Conservation (phyloP, 2,329 filamentous ascomycete genomes). For the Fusarium praegraminearum region DNA sequence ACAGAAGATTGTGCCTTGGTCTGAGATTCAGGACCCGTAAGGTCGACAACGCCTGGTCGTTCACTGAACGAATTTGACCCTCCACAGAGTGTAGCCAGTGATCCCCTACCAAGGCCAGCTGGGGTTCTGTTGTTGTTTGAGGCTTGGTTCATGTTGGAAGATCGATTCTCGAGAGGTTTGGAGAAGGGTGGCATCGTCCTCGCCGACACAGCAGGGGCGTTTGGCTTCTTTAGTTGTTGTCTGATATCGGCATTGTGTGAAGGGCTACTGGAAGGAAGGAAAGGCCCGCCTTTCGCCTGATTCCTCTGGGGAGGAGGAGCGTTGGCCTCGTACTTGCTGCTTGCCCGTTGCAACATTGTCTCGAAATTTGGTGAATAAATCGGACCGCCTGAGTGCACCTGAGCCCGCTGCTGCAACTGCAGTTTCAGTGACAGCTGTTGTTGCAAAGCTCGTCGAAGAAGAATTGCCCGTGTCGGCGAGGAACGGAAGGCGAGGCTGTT, state of each 20-base stretch:
- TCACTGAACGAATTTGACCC: constrained; percentile 62
- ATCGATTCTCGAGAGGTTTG: constrained; percentile 47
- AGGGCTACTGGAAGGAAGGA: constrained; percentile 70
- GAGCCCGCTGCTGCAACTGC: constrained; percentile 32
- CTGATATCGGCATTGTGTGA: constrained; percentile 61
- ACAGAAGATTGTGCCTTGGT: constrained; percentile 55
- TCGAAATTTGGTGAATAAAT: constrained; percentile 35
- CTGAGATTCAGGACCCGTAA: constrained; percentile 49
- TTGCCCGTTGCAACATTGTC: constrained; percentile 55
- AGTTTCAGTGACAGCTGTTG: constrained; percentile 23
- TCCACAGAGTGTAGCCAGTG: constrained; percentile 58
- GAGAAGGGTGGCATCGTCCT: constrained; percentile 50
- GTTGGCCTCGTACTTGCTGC: constrained; percentile 55
- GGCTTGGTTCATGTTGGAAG: constrained; percentile 51
- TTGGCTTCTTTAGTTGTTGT: constrained; percentile 62
- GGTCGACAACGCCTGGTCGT: constrained; percentile 50
- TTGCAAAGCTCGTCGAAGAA: constrained; percentile 41
- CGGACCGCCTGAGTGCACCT: constrained; percentile 41
- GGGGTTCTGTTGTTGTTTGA: constrained; percentile 24
- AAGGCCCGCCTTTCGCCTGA: constrained; percentile 60
- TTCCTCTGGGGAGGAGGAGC: constrained; percentile 50
- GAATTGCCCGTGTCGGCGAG: constrained; percentile 52
- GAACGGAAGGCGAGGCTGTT: constrained; percentile 50
- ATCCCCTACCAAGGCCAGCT: constrained; percentile 35
- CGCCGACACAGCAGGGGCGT: constrained; percentile 56